Base-by-base conservation (phyloP, 148 eudicot genomes). In the Camellia granthamiana region DNA sequence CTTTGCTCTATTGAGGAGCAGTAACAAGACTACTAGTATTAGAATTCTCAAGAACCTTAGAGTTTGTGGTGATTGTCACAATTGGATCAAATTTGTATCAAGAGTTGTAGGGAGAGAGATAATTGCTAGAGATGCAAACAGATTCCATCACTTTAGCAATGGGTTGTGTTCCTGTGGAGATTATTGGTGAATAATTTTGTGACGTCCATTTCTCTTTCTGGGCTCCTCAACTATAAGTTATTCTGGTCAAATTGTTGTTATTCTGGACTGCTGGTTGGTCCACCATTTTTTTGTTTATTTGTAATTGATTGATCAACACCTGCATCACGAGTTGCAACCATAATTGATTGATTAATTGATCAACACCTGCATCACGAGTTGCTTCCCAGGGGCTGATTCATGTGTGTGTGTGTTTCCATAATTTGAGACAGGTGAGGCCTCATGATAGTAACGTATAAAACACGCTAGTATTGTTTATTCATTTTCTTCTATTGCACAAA, bases 11-110 rank as follows among this genome's bases (percentile, higher is more conserved):
- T 82, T 80, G 87, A 84, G 75, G 84, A 83, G 82, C 41, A 80
- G 56, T 69, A 65, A 60, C 10, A 85, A 46, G 49, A 80, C 66
- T 56, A 78, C 77, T 38, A 68, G 67, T 75, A 87, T 87, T 47
- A 75, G 87, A 72, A 82, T 88, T 43, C 84, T 84, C 70, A 86
- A 88, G 75, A 88, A 88, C 75, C 81, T 88, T 9, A 85, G 88
- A 67, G 88, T 86, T 61, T 83, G 89, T 73, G 86, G 86, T 58
- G 91, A 85, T 84, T 87, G 88, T 77, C 88, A 89, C 80, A 83
- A 81, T 59, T 84, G 84, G 79, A 85, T 87, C 61, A 87, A 87
- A 63, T 66, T 80, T 16, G 84, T 85, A 12, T 79, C 85, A 41
- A 87, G 38, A 30, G 82, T 76, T 44, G 78, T 81, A 15, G 84